A percentile compares a stretch with the other conserved stretches of the same genome.
Conservation (phyloP, 495 filamentous ascomycete genomes). For the Parmelia sp. region DNA sequence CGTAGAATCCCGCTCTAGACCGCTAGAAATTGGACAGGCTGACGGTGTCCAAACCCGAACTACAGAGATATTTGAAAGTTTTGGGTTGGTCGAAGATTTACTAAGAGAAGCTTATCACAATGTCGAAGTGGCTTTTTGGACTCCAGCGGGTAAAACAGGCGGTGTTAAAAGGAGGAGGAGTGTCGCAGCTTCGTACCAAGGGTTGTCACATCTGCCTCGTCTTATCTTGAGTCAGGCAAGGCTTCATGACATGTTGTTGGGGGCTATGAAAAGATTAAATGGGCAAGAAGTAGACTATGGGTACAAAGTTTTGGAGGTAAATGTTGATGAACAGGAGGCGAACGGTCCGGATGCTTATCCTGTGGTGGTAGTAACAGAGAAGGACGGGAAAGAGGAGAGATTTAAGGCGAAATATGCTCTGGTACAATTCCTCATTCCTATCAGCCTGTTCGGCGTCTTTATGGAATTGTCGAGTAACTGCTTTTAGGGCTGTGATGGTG, state of each 20-base stretch:
- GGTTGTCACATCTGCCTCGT: slow-evolving; percentile 8
- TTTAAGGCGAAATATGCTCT: slow-evolving; percentile 31
- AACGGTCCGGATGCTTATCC: slow-evolving; percentile 8
- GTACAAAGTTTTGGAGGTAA: neutral
- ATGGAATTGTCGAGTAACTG: neutral
- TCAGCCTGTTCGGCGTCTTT: neutral
- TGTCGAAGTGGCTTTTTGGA: slow-evolving; percentile 61
- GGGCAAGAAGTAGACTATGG: slow-evolving; percentile 14
- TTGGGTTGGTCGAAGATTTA: slow-evolving; percentile 63
- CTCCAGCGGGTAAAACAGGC: neutral
- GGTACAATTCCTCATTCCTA: slow-evolving; percentile 7
- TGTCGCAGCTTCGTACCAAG: neutral
- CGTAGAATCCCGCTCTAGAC: slow-evolving; percentile 7
- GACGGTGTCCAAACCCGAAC: slow-evolving; percentile 77
- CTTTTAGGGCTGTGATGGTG: slow-evolving; percentile 63
- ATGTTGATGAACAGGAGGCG: slow-evolving; percentile 8
- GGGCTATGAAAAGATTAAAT: slow-evolving; percentile 9
- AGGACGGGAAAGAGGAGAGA: slow-evolving; percentile 14
- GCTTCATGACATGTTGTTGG: neutral
- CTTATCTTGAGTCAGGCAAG: slow-evolving; percentile 9
- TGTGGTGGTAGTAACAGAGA: slow-evolving; percentile 16
- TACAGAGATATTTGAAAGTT: slow-evolving; percentile 74
- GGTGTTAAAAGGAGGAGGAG: slow-evolving; percentile 5
- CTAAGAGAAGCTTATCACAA: slow-evolving; percentile 68
- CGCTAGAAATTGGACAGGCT: slow-evolving; percentile 52